phyloP scores from a whole-genome alignment of 768 basidiomycete genomes.

The Leccinum broughii region DNA sequence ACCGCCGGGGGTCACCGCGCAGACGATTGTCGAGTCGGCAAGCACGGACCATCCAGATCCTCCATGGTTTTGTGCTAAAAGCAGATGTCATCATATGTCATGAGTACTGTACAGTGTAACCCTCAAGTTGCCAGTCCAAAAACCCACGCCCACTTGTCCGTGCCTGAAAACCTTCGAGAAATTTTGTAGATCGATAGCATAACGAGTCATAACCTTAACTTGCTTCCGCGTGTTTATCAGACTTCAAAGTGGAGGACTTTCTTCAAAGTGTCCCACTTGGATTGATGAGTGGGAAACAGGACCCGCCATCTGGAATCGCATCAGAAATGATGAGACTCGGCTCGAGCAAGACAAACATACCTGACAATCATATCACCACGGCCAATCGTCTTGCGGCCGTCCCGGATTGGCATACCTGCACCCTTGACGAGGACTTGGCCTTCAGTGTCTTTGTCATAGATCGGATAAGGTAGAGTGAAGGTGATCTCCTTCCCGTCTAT shows the following conservation, averaged over 20 bases:
- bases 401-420: conserved; percentile 68
- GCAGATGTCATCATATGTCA: conserved; percentile 13
- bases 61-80: background rate
- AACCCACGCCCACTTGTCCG: conserved; percentile 15
- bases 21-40: background rate
- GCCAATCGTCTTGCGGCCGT: conserved; percentile 51
- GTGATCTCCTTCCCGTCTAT: conserved; percentile 57
- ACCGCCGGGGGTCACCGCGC: background rate
- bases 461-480: conserved; percentile 53
- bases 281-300: conserved; percentile 30
- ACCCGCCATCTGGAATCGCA: conserved; percentile 31
- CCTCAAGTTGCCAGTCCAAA: conserved; percentile 12
- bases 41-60: background rate
- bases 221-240: conserved; percentile 17
- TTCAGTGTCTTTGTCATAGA: conserved; percentile 46
- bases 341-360: conserved; percentile 33
- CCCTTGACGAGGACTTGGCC: conserved; percentile 54
- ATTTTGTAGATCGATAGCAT: conserved; percentile 18
- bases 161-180: conserved; percentile 19
- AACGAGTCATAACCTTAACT: conserved; percentile 15
- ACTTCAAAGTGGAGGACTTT: conserved; percentile 28
- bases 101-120: conserved; percentile 32
- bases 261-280: conserved; percentile 35
- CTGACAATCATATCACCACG: conserved; percentile 64
- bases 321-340: conserved; percentile 5